These are phyloP conservation scores for Metarhizium brunneum DNA, from an alignment of 2,329 filamentous ascomycete species.

Conservation along the genomic window DNA sequence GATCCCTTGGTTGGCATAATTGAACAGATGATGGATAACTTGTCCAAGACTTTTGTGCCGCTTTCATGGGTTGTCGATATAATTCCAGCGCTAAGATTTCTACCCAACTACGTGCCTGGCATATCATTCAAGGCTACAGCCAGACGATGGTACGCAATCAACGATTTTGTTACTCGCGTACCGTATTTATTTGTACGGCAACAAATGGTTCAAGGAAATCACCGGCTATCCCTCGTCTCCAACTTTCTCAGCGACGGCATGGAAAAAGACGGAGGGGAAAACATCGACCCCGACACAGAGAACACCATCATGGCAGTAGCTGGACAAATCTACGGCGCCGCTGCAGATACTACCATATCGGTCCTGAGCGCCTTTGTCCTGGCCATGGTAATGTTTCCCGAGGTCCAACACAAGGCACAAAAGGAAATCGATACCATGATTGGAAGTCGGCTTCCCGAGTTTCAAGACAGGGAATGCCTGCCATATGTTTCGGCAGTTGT, in stretches of 20 bases:
- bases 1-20: slow-evolving; percentile 21
- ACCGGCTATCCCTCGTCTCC: slow-evolving; percentile 17
- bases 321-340: slow-evolving; percentile 5
- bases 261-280: neutral
- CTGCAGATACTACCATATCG: slow-evolving; percentile 3
- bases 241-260: slow-evolving; percentile 1
- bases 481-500: slow-evolving; percentile 28
- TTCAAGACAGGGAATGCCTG: slow-evolving; percentile 30
- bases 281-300: neutral
- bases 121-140: slow-evolving; percentile 20
- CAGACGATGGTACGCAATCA: slow-evolving; percentile 14
- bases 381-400: slow-evolving; percentile 35
- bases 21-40: slow-evolving; percentile 20
- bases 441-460: slow-evolving; percentile 31
- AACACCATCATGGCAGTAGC: slow-evolving; percentile 1
- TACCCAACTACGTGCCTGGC: slow-evolving; percentile 22
- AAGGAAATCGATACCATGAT: slow-evolving; percentile 32
- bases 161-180: slow-evolving; percentile 10
- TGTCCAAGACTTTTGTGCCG: slow-evolving; percentile 19
- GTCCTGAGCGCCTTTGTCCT: slow-evolving; percentile 24
- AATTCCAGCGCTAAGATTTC: slow-evolving; percentile 17
- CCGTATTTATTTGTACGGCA: slow-evolving; percentile 20
- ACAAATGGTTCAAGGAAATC: slow-evolving; percentile 13
- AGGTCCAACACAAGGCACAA: slow-evolving; percentile 30
- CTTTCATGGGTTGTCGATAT: slow-evolving; percentile 22